Conservation (phyloP, 352 stramenopile genomes). For the Phytophthora capsici region DNA sequence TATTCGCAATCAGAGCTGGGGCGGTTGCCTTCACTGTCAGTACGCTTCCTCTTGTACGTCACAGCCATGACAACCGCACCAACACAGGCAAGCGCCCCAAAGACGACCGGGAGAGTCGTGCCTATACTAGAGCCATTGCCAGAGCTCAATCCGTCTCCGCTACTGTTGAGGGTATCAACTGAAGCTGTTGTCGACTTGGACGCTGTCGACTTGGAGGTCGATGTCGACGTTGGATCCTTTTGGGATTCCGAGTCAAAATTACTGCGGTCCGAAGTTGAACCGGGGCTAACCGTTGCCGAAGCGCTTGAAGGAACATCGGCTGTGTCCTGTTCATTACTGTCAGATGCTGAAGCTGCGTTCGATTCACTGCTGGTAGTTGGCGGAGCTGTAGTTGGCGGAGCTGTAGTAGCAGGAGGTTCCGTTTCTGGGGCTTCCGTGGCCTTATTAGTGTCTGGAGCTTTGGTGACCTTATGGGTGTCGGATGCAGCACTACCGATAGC, state of each 20-base stretch:
- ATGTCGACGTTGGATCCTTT: background rate
- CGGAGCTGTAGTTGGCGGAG: slow-evolving; percentile 2
- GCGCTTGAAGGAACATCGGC: slow-evolving; percentile 9
- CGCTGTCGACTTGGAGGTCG: slow-evolving; percentile 3
- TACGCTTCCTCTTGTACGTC: slow-evolving; percentile 50
- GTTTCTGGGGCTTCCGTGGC: slow-evolving; percentile 8
- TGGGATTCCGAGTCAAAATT: slow-evolving; percentile 10
- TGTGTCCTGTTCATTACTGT: slow-evolving; percentile 13
- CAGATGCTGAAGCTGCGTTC: slow-evolving; percentile 3
- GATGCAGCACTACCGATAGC: slow-evolving; percentile 23
- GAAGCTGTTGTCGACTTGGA: slow-evolving; percentile 26
- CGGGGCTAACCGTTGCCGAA: slow-evolving; percentile 17
- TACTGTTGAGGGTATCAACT: slow-evolving; percentile 26
- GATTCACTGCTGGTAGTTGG: slow-evolving; percentile 8
- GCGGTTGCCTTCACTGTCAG: slow-evolving; percentile 2
- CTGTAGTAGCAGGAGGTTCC: background rate
- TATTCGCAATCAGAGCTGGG: slow-evolving; percentile 38
- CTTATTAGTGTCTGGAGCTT: background rate
- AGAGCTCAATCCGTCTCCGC: background rate
- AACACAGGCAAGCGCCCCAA: slow-evolving; percentile 46
- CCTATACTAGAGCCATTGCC: slow-evolving; percentile 7
- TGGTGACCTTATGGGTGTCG: slow-evolving; percentile 10
- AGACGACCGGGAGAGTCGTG: slow-evolving; percentile 22
- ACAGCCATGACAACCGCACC: slow-evolving; percentile 47
- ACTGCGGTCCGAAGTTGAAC: slow-evolving; percentile 8